Evolutionary conservation across 139 green algal species (phyloP).

Genomic region (Volvox africanus): DNA sequence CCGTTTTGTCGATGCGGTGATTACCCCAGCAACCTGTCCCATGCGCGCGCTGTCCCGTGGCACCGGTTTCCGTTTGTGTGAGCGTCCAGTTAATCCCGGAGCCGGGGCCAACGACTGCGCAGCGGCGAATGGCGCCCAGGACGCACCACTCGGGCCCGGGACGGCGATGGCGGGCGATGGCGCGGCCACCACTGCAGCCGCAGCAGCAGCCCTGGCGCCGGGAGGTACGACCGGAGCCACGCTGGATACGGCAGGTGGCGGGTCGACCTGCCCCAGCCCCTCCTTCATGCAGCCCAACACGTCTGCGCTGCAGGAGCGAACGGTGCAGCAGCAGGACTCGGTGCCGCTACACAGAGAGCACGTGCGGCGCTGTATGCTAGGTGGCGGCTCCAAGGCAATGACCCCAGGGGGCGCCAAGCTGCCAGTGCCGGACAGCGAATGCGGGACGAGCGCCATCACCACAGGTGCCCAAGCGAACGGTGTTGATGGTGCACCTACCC

Average conservation of each 20-base stretch:
- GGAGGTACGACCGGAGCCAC: background rate
- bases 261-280: conserved; percentile 35
- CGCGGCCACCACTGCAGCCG: no score
- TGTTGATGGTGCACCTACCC: background rate
- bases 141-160: no score
- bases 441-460: background rate
- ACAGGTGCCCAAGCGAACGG: background rate
- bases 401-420: background rate
- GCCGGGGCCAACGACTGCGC: background rate
- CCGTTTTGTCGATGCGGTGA: no score
- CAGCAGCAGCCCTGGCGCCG: background rate
- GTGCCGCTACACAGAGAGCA: background rate
- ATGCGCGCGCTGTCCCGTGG: no score
- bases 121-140: background rate
- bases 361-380: background rate
- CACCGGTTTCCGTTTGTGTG: no score
- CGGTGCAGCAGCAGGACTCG: background rate
- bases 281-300: conserved; percentile 24
- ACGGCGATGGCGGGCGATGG: no score
- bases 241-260: conserved; percentile 14
- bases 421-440: background rate
- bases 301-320: conserved; percentile 23
- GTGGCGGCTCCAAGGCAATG: background rate
- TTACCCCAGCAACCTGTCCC: no score
- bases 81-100: no score